Conservation (phyloP, 2,329 filamentous ascomycete genomes). For the Trichoderma lentiforme region DNA sequence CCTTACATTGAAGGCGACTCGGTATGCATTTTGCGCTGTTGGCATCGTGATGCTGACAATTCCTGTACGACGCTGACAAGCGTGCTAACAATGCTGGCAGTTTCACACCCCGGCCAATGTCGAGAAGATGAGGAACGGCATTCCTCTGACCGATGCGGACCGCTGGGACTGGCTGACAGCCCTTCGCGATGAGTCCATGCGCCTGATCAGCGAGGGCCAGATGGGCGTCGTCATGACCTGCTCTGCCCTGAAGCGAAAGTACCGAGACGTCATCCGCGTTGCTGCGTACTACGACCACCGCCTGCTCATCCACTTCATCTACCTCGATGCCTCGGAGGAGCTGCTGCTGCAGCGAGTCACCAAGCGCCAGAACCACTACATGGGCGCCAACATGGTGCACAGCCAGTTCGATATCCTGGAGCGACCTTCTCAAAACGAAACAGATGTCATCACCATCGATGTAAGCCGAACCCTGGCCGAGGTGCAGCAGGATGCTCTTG, state of each 20-base stretch:
- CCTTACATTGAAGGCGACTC: conserved; percentile 77
- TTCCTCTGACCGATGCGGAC: conserved; percentile 85
- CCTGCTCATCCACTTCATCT: conserved; percentile 88
- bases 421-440: conserved; percentile 67
- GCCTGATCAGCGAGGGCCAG: conserved; percentile 53
- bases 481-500: conserved; percentile 59
- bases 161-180: conserved; percentile 95
- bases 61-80: neutral
- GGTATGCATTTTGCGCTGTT: conserved; percentile 47
- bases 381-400: conserved; percentile 93
- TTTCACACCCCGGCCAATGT: conserved; percentile 77
- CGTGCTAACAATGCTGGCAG: conserved; percentile 35
- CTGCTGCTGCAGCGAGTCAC: conserved; percentile 73
- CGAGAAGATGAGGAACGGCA: conserved; percentile 84
- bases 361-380: conserved; percentile 79
- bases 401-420: conserved; percentile 91
- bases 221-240: conserved; percentile 90
- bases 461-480: conserved; percentile 57
- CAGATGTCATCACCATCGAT: conserved; percentile 69
- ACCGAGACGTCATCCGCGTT: conserved; percentile 85
- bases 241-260: conserved; percentile 94
- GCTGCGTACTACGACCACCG: conserved; percentile 71
- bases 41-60: neutral
- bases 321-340: conserved; percentile 74
- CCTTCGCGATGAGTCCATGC: conserved; percentile 66